phyloP scores from a whole-genome alignment of 306 rosid genomes.

The Dalbergia oliveri region DNA sequence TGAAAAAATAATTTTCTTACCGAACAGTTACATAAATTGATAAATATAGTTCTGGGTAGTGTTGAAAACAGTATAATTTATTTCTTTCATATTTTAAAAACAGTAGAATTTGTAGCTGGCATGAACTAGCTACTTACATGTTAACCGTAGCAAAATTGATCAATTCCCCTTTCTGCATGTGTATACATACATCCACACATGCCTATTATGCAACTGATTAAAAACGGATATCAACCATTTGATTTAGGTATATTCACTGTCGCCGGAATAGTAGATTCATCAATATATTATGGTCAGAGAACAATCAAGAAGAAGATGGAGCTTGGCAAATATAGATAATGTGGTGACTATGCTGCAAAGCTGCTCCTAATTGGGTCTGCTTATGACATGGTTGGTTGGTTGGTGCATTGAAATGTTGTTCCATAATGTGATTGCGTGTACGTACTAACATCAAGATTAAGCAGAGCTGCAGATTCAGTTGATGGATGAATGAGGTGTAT shows the following conservation, averaged over 20 bases:
- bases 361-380: constrained; percentile 39
- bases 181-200: neutral
- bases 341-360: constrained; percentile 22
- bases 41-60: too few species aligned
- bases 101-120: constrained; percentile 5
- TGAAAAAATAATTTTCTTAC: too few species aligned
- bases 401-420: constrained; percentile 28
- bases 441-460: constrained; percentile 27
- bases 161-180: neutral
- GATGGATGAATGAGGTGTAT: constrained; percentile 38
- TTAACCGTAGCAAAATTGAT: neutral
- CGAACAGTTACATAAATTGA: too few species aligned
- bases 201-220: constrained; percentile 31
- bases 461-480: constrained; percentile 29
- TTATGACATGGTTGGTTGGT: constrained; percentile 22
- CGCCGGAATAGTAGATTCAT: constrained; percentile 86
- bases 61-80: too few species aligned
- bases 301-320: constrained; percentile 75
- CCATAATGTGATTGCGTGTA: constrained; percentile 12
- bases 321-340: constrained; percentile 66
- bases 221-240: constrained; percentile 21
- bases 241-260: constrained; percentile 74
- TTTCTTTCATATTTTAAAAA: too few species aligned
- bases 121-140: neutral
- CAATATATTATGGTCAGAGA: constrained; percentile 74